Evolutionary conservation across 1,284 basidiomycete species (phyloP), one percentile per base, ranked within the genome.

Genomic region (Porogramme epimiltina): DNA sequence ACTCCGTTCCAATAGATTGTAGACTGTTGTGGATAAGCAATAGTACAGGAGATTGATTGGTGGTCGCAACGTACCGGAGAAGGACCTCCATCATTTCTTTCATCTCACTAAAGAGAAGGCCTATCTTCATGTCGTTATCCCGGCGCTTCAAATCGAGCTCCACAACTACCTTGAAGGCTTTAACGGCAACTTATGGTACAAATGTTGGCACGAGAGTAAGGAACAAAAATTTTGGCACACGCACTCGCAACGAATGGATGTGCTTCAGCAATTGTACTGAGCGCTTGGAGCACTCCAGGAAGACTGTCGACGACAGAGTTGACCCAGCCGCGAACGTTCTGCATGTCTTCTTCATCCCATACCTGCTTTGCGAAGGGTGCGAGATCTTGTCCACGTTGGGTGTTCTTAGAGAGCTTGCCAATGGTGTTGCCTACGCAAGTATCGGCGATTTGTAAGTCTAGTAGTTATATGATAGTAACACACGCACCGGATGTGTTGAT

Each of bases 91-190:
- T 75, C 70, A 76, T 73, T 38, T 74, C 71, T 52, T 70, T 72
- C 75, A 80, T 80, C 58, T 73, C 66, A 10, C 72, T 51, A 44
- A 73, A 73, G 8, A 80, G 60, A 0, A 68, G 65, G 1, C 69
- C 46, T 4, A 79, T 70, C 46, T 75, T 76, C 50, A 63, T 66
- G 52, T 79, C 73, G 45, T 79, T 80, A 13, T 75, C 70, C 11
- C 72, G 62, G 18, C 75, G 66, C 15, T 66, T 73, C 26, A 73
- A 46, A 33, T 77, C 71, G 18, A 79, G 66, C 16, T 62, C 70
- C 38, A 74, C 67, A 0, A 75, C 74, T 4, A 70, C 62, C 49
- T 73, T 71, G 63, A 80, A 79, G 0, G 76, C 74, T 20, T 69
- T 48, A 0, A 79, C 73, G 23, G 70, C 73, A 22, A 72, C 78